These are phyloP conservation scores for Senecio squalidus DNA, from an alignment of 140 eudicot genomes.

Conservation along the genomic window DNA sequence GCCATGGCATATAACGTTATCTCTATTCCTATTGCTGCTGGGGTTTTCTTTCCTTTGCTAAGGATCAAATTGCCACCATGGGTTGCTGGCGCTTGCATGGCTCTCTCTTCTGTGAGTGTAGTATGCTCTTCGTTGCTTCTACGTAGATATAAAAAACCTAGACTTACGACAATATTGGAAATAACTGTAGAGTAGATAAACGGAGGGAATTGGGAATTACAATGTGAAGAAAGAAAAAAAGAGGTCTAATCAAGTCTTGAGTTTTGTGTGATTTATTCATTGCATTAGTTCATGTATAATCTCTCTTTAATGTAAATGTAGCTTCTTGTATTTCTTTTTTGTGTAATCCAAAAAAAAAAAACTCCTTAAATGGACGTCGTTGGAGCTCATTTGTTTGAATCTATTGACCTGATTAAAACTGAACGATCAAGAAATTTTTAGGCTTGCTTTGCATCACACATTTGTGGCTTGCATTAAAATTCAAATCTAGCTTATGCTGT, in stretches of 20 bases:
- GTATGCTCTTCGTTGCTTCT: conserved; percentile 93
- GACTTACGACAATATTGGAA: conserved; percentile 78
- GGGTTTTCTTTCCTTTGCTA: conserved; percentile 63
- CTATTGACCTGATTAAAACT: background rate
- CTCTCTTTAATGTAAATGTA: conserved; percentile 32
- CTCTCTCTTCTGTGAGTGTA: conserved; percentile 74
- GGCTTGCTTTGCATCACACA: no score
- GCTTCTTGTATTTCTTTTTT: conserved; percentile 11
- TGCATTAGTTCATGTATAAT: conserved; percentile 27
- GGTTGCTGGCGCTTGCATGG: conserved; percentile 95
- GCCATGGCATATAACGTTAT: conserved; percentile 77
- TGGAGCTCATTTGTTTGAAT: background rate
- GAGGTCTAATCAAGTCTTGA: conserved; percentile 15
- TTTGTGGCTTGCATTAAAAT: no score
- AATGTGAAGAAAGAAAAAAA: conserved; percentile 3
- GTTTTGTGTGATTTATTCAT: conserved; percentile 33
- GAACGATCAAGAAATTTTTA: background rate
- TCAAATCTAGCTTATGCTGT: no score
- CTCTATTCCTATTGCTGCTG: conserved; percentile 83
- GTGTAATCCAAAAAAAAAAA: background rate
- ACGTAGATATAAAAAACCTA: conserved; percentile 73
- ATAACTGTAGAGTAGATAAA: conserved; percentile 69
- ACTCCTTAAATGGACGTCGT: background rate
- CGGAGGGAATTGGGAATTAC: background rate
- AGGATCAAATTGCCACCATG: conserved; percentile 64